Percentiles rank a stretch among this genome's conserved stretches.
Conservation (phyloP, 768 basidiomycete genomes). For the Serendipita indica region DNA sequence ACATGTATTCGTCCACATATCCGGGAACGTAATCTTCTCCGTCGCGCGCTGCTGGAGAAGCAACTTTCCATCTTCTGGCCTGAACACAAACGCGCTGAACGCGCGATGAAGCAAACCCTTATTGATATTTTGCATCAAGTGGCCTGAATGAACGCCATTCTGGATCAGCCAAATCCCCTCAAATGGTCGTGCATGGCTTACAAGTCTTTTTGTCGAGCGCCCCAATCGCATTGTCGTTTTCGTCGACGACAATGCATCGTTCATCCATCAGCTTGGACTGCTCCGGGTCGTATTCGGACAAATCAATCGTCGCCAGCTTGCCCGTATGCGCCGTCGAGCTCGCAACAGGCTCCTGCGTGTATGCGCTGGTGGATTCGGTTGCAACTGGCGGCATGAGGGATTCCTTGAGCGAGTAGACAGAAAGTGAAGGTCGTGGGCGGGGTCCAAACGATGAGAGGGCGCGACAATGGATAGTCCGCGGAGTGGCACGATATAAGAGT, state of each 20-base stretch:
- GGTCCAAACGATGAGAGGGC: not conserved
- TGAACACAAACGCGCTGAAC: constrained; percentile 94
- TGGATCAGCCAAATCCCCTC: too few relatives aligned
- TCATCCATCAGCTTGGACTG: constrained; percentile 96
- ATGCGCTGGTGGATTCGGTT: not conserved
- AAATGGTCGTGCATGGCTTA: too few relatives aligned
- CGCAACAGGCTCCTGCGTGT: not conserved
- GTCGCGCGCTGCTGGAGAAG: constrained; percentile 87
- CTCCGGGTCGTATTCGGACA: constrained; percentile 76
- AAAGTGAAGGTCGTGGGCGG: not conserved
- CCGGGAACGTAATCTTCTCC: constrained; percentile 99
- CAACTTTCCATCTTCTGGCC: constrained; percentile 84
- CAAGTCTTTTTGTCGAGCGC: constrained; percentile 94
- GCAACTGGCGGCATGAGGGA: not conserved
- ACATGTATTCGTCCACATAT: constrained; percentile 99
- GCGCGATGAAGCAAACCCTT: constrained; percentile 91
- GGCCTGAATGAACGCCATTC: constrained; percentile 40
- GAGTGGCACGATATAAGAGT: not conserved
- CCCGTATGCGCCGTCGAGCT: constrained; percentile 8
- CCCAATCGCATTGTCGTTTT: constrained; percentile 70
- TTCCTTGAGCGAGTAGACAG: not conserved
- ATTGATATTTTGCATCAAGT: constrained; percentile 93
- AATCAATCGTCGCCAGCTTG: constrained; percentile 52
- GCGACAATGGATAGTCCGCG: too few relatives aligned
- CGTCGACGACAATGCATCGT: constrained; percentile 81